Evolutionary conservation across 352 stramenopile genomes (phyloP).

Genomic region (Thalassiosira hispida): DNA sequence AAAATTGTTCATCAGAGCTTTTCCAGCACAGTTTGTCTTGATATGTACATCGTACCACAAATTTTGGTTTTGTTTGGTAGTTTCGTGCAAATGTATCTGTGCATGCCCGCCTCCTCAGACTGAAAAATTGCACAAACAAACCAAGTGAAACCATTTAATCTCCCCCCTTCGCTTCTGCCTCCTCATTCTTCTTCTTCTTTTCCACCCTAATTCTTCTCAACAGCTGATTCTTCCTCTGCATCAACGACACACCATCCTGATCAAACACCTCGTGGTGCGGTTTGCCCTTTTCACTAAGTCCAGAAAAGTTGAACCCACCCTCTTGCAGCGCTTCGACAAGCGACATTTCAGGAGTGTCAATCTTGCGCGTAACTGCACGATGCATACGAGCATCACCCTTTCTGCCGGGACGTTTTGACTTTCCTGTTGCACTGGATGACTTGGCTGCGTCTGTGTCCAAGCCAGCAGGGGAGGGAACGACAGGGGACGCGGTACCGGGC

Average conservation of each 20-base stretch:
- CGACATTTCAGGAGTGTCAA: slow-evolving; percentile 17
- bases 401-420: slow-evolving; percentile 8
- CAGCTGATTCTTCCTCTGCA: slow-evolving; percentile 44
- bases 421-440: neutral
- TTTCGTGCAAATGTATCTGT: too few species aligned
- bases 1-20: too few species aligned
- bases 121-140: too few species aligned
- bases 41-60: too few species aligned
- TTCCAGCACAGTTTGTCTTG: too few species aligned
- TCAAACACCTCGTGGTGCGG: slow-evolving; percentile 20
- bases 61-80: too few species aligned
- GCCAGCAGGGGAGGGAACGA: neutral
- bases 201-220: slow-evolving; percentile 22
- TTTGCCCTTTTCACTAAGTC: slow-evolving; percentile 2
- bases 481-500: neutral
- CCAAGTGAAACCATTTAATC: neutral
- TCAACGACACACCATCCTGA: slow-evolving; percentile 18
- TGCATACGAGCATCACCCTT: slow-evolving; percentile 43
- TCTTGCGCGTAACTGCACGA: slow-evolving; percentile 22
- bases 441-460: neutral
- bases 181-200: slow-evolving; percentile 23
- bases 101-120: too few species aligned
- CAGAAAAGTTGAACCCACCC: slow-evolving; percentile 34
- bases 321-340: slow-evolving; percentile 24
- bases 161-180: slow-evolving; percentile 13